Evolutionary conservation across 495 filamentous ascomycete genomes (phyloP), one percentile per base, ranked within the genome.

Genomic region (Penicillium ucsense): DNA sequence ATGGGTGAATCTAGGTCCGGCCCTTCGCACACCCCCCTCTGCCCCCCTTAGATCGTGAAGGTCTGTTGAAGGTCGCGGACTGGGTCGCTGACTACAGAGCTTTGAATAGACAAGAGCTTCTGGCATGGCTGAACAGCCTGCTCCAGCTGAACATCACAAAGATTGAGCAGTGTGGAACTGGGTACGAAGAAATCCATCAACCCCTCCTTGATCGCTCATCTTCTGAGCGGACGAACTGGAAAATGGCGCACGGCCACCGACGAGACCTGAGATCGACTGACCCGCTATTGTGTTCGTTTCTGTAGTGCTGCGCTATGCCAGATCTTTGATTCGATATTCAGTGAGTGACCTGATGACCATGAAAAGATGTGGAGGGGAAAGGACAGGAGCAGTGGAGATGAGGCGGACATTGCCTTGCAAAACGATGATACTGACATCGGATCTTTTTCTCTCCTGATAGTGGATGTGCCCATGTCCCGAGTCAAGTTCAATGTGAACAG

Each of bases 401-500:
- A 20, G 20, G 20, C 20, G 20, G 20, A 20, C 1, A 20, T 20
- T 20, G 20, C 20, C 20, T 20, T 20, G 20, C 1, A 20, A 20
- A 20, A 20, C 20, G 20, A 20, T 20, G 20, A 20, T 20, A 20
- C 20, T 20, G 20, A 20, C 20, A 20, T 20, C 20, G 20, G 20
- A 20, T 20, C 20, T 20, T 20, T 20, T 20, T 20, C 20, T 20
- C 20, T 46, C 43, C 50, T 33, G 59, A 37, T 51, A 86, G 84
- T 82, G 70, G 92, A 98, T 70, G 80, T 98, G 31, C 89, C 92
- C 48, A 97, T 98, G 92, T 78, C 83, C 36, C 83, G 86, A 50
- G 91, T 98, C 73, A 95, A 94, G 69, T 98, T 98, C 76, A 95
- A 95, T 60, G 92, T 91, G 52, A 95, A 89, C 72, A 83, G 80